Evolutionary conservation across 345 rosid species (phyloP).

Genomic region (Moringa oleifera): DNA sequence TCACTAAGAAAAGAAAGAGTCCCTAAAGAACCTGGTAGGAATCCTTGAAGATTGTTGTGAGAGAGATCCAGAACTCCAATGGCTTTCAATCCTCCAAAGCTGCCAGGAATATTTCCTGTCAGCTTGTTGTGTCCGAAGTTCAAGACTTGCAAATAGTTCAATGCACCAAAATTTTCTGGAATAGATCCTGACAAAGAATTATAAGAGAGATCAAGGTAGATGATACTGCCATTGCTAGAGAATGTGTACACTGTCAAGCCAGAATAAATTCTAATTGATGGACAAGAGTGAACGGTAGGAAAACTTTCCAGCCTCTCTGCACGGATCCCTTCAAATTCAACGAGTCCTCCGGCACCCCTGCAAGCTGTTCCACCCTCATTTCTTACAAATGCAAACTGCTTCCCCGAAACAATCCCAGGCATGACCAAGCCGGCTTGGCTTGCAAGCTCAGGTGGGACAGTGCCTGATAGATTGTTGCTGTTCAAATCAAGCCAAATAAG

Average conservation of each 20-base stretch:
- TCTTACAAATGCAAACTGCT: constrained; percentile 88
- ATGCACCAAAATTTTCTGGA: constrained; percentile 60
- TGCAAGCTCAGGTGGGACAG: constrained; percentile 61
- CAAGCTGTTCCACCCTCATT: constrained; percentile 96
- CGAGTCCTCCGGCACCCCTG: constrained; percentile 96
- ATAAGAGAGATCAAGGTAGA: constrained; percentile 86
- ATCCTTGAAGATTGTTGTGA: constrained; percentile 74
- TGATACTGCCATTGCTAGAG: constrained; percentile 70
- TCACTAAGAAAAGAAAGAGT: constrained; percentile 81
- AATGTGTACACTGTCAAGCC: constrained; percentile 82
- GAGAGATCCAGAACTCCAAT: constrained; percentile 95
- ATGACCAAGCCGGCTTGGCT: constrained; percentile 60
- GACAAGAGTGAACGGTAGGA: constrained; percentile 88
- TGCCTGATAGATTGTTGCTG: constrained; percentile 65
- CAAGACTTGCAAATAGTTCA: constrained; percentile 79
- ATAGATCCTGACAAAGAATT: constrained; percentile 62
- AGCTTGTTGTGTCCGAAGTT: constrained; percentile 85
- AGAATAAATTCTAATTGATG: constrained; percentile 75
- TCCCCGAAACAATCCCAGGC: constrained; percentile 86
- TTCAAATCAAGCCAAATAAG: constrained; percentile 95
- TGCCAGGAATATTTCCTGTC: constrained; percentile 64
- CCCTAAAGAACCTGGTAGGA: constrained; percentile 68
- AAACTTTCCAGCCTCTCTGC: constrained; percentile 53
- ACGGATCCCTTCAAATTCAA: constrained; percentile 86
- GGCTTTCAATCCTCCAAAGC: constrained; percentile 65